These are phyloP conservation scores for Podospora didyma DNA, from an alignment of 495 filamentous ascomycete species.

Conservation along the genomic window DNA sequence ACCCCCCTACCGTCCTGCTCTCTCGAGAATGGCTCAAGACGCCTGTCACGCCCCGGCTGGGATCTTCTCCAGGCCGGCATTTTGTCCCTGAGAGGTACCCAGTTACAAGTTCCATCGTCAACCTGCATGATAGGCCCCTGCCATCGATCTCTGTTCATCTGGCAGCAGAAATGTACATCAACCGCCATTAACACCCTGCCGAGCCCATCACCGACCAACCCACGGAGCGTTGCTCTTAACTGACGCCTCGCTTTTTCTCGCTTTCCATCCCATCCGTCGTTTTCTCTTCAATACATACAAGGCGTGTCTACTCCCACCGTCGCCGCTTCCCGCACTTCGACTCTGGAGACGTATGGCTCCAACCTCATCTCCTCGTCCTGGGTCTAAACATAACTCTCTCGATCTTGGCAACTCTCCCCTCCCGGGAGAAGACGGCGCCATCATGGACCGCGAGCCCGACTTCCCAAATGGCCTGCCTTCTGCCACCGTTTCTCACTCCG, in stretches of 20 bases:
- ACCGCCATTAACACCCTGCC: background rate
- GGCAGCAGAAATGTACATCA: background rate
- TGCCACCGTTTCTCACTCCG: background rate
- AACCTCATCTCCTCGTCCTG: background rate
- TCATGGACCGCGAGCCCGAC: slow-evolving; percentile 3
- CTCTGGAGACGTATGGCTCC: background rate
- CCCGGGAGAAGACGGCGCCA: background rate
- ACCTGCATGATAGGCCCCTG: slow-evolving; percentile 9
- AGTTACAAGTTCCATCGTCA: background rate
- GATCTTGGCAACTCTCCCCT: background rate
- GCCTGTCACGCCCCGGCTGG: slow-evolving; percentile 1
- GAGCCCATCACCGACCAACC: slow-evolving; percentile 5
- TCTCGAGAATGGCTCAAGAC: slow-evolving; percentile 1
- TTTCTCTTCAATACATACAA: background rate
- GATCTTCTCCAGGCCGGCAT: slow-evolving; percentile 9
- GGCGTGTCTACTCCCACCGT: background rate
- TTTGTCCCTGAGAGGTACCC: background rate
- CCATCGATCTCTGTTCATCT: slow-evolving; percentile 10
- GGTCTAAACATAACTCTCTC: background rate
- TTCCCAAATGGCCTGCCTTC: background rate
- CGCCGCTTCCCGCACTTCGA: background rate
- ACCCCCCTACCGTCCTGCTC: background rate
- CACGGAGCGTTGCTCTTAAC: slow-evolving; percentile 9
- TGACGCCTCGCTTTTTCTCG: slow-evolving; percentile 2
- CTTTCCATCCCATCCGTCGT: slow-evolving; percentile 5